Conservation (phyloP, 371 early-diverging fungal genomes). For the Choanephora cucurbitarum region DNA sequence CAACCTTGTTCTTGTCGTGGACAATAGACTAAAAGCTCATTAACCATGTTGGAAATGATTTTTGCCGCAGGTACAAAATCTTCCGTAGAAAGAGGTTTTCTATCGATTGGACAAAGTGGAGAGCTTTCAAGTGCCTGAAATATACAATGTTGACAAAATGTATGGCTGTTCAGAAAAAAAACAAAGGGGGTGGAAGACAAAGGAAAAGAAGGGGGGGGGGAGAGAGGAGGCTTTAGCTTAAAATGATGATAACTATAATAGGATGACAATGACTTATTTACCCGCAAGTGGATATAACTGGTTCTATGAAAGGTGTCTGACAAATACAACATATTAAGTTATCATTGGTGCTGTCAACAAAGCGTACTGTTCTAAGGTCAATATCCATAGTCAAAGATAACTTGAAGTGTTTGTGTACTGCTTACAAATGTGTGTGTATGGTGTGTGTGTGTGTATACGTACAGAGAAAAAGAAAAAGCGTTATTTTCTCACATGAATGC, state of each 20-base stretch:
- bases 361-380: conserved; percentile 38
- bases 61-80: conserved; percentile 61
- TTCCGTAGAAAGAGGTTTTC: conserved; percentile 44
- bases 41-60: conserved; percentile 69
- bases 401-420: too few relatives aligned
- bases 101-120: conserved; percentile 67
- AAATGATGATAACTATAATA: too few relatives aligned
- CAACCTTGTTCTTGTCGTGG: conserved; percentile 62
- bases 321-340: conserved; percentile 68
- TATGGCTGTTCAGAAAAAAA: conserved; percentile 49
- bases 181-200: not conserved
- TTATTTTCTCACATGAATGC: not conserved
- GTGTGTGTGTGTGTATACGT: too few relatives aligned
- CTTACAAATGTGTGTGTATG: not conserved
- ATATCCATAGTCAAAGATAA: conserved; percentile 19
- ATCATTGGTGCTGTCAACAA: conserved; percentile 46
- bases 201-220: too few relatives aligned
- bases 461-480: too few relatives aligned
- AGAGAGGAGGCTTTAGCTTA: too few relatives aligned
- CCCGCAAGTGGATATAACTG: conserved; percentile 56
- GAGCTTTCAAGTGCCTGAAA: conserved; percentile 54
- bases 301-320: conserved; percentile 61
- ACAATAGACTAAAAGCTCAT: conserved; percentile 67
- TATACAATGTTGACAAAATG: conserved; percentile 68
- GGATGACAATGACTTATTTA: too few relatives aligned